These are phyloP conservation scores for Camelina laxa DNA, from an alignment of 345 rosid genomes.

Conservation along the genomic window DNA sequence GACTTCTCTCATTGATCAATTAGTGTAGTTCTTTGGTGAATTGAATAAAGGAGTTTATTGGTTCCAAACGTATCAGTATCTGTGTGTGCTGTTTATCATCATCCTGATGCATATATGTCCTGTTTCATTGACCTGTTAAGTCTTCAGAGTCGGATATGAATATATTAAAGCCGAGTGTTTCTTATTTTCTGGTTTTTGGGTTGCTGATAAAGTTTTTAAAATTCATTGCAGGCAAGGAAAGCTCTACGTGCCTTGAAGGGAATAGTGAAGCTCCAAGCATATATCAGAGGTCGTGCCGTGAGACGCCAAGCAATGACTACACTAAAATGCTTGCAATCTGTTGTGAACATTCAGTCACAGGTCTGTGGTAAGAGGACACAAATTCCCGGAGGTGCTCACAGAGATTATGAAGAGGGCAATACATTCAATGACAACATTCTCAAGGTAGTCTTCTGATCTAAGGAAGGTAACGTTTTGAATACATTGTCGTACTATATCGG, in stretches of 20 bases:
- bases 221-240: slow-evolving; percentile 72
- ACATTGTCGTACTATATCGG: neutral
- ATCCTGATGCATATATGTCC: slow-evolving; percentile 2
- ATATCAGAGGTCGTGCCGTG: slow-evolving; percentile 76
- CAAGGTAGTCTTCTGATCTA: slow-evolving; percentile 46
- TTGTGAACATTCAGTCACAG: slow-evolving; percentile 79
- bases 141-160: slow-evolving; percentile 11
- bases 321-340: slow-evolving; percentile 81
- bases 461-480: neutral
- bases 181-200: neutral
- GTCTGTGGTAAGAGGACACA: slow-evolving; percentile 63
- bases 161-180: neutral
- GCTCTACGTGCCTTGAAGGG: slow-evolving; percentile 91
- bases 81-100: neutral
- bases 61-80: slow-evolving; percentile 9
- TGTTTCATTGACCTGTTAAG: neutral
- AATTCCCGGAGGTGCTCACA: slow-evolving; percentile 40
- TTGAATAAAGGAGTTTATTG: neutral
- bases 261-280: slow-evolving; percentile 90
- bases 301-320: slow-evolving; percentile 84
- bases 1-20: slow-evolving; percentile 5
- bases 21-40: neutral
- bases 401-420: slow-evolving; percentile 50
- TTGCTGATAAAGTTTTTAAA: slow-evolving; percentile 7
- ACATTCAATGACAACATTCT: slow-evolving; percentile 59